Evolutionary conservation across 176 grass and related monocot species (phyloP), one percentile per base, ranked within the genome.

Genomic region (Puccinellia tenuiflora): DNA sequence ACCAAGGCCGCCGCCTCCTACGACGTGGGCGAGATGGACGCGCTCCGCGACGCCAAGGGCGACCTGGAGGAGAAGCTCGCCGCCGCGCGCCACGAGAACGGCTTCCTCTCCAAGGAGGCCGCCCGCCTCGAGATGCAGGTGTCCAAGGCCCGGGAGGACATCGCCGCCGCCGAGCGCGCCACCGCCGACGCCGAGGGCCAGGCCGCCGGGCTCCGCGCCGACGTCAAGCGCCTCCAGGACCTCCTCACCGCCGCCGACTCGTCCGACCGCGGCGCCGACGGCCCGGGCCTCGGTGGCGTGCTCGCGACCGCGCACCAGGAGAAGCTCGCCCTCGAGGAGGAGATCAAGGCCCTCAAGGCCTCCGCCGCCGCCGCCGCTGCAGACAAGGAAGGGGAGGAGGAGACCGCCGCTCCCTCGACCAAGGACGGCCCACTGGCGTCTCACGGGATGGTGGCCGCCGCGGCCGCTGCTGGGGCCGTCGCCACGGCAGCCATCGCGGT

Each of bases 61-160:
- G 90, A 80, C 57, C 83, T 92, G 48, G 90, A 92, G 86, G 82
- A 77, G 79, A 50, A 83, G 79, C 86, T 92, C 21, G 86, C 76
- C 14, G 79, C 47, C 39, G 68, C 77, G 40, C 33, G 39, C 66
- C 79, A 85, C 56, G 54, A 89, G 83, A 85, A 86, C 75, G 74
- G 28, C 21, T 50, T 86, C 75, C 82, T 92, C 33, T 46, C 86
- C 25, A 42, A 57, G 18, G 82, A 92, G 79, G 83, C 90, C 48
- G 74, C 47, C 39, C 86, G 83, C 40, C 90, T 92, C 52, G 90
- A 88, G 79, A 26, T 5, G 22, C 72, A 79, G 14, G 73, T 92
- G 30, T 21, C 79, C 24, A 31, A 56, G 74, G 79, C 65, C 59
- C 83, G 14, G 4, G 78, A 85, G 7, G 86, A 92, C 47, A 38